Base-by-base conservation (phyloP, 1,139 yeast species). In the Magnusiomyces ingens region DNA sequence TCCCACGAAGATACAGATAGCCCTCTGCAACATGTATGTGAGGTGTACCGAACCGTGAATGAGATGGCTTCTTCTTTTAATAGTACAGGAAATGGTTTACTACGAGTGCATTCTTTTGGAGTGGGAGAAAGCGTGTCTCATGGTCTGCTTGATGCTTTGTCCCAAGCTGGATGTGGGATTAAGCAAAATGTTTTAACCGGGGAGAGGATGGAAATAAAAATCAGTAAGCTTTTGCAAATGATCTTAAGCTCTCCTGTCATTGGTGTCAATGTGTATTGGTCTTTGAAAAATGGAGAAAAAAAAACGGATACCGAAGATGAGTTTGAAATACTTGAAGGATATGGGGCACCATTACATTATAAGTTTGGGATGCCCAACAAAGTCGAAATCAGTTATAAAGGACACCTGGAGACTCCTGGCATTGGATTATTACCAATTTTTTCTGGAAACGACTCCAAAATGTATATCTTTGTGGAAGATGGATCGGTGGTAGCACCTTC, bases 141-240 rank as follows among this genome's bases (percentile, higher is more conserved):
- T 21, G 54, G 48, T 0, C 42, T 53, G 29, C 32, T 51, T 12
- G 50, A 51, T 22, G n/a, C 40, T 8, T 18, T 53, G 18, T 49
- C 50, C 3, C 11, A 15, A 1, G 45, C 48, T 12, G 56, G 56
- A 8, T 19, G 42, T 17, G 56, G 56, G 29, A 48, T 21, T 45
- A 49, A 49, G 19, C 53, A 50, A 21, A 26, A 19, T 3, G 52
- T 53, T 17, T 40, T 51, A 45, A 36, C 18, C 32, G 44, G 21
- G 2, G 56, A 53, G 37, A 13, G 44, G 8, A 53, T 53, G 51
- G 56, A 51, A n/a, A 29, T 41, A n/a, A 53, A 53, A 17, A 43
- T 53, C 8, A 48, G 49, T 12, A 26, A 42, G 5, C 37, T 53
- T n/a, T 32, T 49, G 10, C 48, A 51, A 32, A 29, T 41, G 21